phyloP scores from a whole-genome alignment of 2,329 filamentous ascomycete genomes.

The Ampelomyces quisqualis region DNA sequence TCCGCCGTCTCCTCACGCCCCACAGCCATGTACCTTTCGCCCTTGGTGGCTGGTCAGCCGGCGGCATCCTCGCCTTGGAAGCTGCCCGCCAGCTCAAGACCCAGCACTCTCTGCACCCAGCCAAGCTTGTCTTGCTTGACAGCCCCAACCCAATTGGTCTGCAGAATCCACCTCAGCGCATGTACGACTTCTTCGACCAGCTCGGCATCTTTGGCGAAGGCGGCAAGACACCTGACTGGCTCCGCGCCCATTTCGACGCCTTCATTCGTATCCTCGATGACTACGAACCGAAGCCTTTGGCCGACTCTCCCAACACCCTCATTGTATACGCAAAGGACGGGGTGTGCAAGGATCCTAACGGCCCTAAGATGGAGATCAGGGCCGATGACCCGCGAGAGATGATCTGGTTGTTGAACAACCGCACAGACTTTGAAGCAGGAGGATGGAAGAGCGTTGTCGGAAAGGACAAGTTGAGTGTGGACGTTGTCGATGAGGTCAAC shows the following conservation, averaged over 20 bases:
- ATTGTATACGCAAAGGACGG: neutral
- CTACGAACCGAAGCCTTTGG: neutral
- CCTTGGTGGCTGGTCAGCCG: slow-evolving; percentile 44
- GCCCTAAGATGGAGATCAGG: too few relatives aligned
- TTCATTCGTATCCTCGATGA: neutral
- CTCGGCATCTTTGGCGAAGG: neutral
- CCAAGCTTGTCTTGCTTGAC: slow-evolving; percentile 30
- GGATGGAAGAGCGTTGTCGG: neutral
- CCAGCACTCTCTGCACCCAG: too few relatives aligned
- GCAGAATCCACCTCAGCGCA: neutral
- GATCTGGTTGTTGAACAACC: neutral
- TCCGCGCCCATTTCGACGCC: slow-evolving; percentile 1
- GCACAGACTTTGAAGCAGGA: neutral
- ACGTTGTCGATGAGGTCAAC: neutral
- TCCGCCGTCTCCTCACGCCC: slow-evolving; percentile 47
- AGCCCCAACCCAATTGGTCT: neutral
- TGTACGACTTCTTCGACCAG: neutral
- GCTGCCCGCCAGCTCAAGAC: slow-evolving; percentile 24
- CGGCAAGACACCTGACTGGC: neutral
- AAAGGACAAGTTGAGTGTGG: neutral
- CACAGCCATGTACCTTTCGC: slow-evolving; percentile 44
- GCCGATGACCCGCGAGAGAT: neutral
- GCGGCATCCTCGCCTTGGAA: slow-evolving; percentile 42
- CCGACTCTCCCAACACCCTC: neutral
- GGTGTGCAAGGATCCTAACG: neutral